These are phyloP conservation scores for Spathaspora jeffriesii DNA, from an alignment of 1,139 yeast genomes.

Conservation along the genomic window DNA sequence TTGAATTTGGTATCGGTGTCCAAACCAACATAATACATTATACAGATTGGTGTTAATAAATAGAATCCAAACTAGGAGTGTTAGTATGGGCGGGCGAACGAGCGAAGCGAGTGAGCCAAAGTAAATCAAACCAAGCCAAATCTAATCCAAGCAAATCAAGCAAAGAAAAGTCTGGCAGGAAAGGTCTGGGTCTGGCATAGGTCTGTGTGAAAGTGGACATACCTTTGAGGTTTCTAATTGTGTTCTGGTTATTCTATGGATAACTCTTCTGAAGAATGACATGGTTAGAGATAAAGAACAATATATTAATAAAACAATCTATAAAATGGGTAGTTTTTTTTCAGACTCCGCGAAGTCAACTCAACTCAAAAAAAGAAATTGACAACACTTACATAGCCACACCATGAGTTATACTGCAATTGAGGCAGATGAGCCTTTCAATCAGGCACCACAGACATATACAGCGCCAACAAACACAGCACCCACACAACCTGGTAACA, in stretches of 20 bases:
- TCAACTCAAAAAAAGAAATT: neutral
- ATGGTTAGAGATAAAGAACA: neutral
- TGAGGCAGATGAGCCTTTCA: conserved; percentile 25
- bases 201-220: conserved; percentile 24
- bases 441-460: conserved; percentile 5
- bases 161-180: too few species aligned
- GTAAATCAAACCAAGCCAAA: too few species aligned
- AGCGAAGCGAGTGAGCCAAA: too few species aligned
- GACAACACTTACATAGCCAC: neutral
- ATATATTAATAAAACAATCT: neutral
- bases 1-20: conserved; percentile 88
- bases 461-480: conserved; percentile 1
- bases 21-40: conserved; percentile 91
- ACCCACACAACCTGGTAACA: neutral
- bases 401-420: conserved; percentile 25
- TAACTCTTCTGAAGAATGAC: conserved; percentile 18
- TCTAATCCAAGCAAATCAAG: too few species aligned
- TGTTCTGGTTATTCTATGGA: conserved; percentile 49
- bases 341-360: neutral
- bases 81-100: conserved; percentile 18
- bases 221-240: conserved; percentile 72
- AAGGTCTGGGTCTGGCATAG: too few species aligned
- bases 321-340: conserved; percentile 1
- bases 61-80: conserved; percentile 71
- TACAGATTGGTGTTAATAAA: conserved; percentile 79